These are phyloP conservation scores for Strigomonas galati DNA, from an alignment of 208 protist species.

Conservation along the genomic window DNA sequence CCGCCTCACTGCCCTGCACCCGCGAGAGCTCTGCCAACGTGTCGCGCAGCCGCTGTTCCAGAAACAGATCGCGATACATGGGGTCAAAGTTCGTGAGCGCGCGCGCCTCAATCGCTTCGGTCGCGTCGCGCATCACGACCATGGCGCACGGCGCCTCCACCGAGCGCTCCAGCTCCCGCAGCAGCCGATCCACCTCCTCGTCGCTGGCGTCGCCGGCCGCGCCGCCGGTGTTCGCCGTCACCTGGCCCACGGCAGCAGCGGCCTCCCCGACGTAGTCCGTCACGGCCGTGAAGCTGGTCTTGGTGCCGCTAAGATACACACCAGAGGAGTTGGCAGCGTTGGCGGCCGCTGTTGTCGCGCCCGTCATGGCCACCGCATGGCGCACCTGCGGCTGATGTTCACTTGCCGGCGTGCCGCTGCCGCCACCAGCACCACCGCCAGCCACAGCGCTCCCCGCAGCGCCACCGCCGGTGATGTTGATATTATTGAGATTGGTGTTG, in stretches of 20 bases:
- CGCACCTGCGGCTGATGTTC: not conserved
- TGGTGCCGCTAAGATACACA: conserved; percentile 7
- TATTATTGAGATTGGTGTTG: not conserved
- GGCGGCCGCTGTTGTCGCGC: conserved; percentile 7
- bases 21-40: conserved; percentile 66
- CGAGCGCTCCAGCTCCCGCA: conserved; percentile 70
- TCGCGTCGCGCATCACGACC: conserved; percentile 69
- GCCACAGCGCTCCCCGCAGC: too few species aligned
- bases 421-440: too few species aligned
- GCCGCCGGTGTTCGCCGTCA: conserved; percentile 11
- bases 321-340: conserved; percentile 3
- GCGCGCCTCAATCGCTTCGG: conserved; percentile 76
- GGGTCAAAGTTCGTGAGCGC: conserved; percentile 77
- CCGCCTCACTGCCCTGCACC: conserved; percentile 34
- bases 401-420: too few species aligned
- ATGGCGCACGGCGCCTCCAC: conserved; percentile 55
- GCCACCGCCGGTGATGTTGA: not conserved
- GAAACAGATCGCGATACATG: conserved; percentile 64
- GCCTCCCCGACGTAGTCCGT: conserved; percentile 2
- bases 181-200: conserved; percentile 75
- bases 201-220: conserved; percentile 48
- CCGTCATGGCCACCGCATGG: not conserved
- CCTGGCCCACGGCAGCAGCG: conserved; percentile 60
- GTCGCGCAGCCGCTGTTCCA: conserved; percentile 83
- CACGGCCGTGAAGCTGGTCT: conserved; percentile 3